A percentile compares a stretch with the other conserved stretches of the same genome.
phyloP scores from a whole-genome alignment of 2,329 filamentous ascomycete species.

The Phialophora tarda region DNA sequence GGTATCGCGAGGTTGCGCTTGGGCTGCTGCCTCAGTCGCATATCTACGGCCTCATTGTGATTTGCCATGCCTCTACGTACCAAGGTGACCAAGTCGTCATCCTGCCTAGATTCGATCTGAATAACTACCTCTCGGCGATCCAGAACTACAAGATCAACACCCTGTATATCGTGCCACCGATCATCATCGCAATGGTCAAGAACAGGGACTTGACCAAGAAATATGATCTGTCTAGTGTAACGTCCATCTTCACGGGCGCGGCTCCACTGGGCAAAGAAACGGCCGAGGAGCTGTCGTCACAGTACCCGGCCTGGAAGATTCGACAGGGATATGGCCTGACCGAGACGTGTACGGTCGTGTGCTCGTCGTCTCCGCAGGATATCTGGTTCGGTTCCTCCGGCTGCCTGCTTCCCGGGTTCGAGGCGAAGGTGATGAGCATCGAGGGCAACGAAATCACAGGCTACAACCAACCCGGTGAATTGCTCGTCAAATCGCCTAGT shows the following conservation, averaged over 20 bases:
- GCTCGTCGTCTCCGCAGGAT: constrained; percentile 63
- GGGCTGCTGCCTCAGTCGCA: constrained; percentile 81
- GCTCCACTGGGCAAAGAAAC: constrained; percentile 78
- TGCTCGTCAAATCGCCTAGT: constrained; percentile 76
- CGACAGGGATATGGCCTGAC: constrained; percentile 80
- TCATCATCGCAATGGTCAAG: constrained; percentile 77
- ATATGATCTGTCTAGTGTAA: constrained; percentile 74
- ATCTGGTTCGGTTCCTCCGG: constrained; percentile 75
- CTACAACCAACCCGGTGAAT: constrained; percentile 77
- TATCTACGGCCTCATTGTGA: constrained; percentile 77
- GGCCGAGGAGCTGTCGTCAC: constrained; percentile 64
- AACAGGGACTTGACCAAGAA: constrained; percentile 65
- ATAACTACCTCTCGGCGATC: constrained; percentile 67
- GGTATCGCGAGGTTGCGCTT: constrained; percentile 61
- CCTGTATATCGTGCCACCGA: constrained; percentile 77
- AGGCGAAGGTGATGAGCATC: constrained; percentile 68
- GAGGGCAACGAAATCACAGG: constrained; percentile 73
- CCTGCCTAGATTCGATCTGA: constrained; percentile 76
- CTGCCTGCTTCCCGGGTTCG: constrained; percentile 67
- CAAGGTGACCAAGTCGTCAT: constrained; percentile 76
- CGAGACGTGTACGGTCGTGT: constrained; percentile 75
- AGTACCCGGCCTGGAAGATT: constrained; percentile 69
- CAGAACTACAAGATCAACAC: constrained; percentile 71
- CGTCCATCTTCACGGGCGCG: constrained; percentile 72
- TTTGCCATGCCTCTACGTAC: constrained; percentile 69